These are phyloP conservation scores for Xylaria sp. DNA, from an alignment of 2,329 filamentous ascomycete species.

Conservation along the genomic window DNA sequence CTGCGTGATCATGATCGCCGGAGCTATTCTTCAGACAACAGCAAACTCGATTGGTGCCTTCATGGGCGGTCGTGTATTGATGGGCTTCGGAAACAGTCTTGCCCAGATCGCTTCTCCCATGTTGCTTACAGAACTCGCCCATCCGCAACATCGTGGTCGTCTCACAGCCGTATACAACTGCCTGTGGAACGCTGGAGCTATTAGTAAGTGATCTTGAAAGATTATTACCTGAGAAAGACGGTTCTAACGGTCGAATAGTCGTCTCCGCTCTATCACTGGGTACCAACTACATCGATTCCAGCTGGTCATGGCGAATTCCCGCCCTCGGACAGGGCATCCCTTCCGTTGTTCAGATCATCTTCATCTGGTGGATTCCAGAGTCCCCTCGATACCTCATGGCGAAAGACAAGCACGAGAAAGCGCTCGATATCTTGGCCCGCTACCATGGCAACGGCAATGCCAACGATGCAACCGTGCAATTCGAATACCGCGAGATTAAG, in stretches of 20 bases:
- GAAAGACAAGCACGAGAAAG: constrained; percentile 64
- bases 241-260: constrained; percentile 44
- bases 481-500: constrained; percentile 69
- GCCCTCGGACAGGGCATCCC: constrained; percentile 59
- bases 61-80: constrained; percentile 66
- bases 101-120: constrained; percentile 63
- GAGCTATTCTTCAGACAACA: constrained; percentile 66
- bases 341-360: constrained; percentile 58
- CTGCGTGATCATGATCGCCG: constrained; percentile 62
- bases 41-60: constrained; percentile 58
- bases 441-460: constrained; percentile 66
- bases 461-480: constrained; percentile 64
- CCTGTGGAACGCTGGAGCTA: constrained; percentile 59
- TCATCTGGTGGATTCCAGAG: constrained; percentile 57
- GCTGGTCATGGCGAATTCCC: constrained; percentile 63
- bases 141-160: constrained; percentile 64
- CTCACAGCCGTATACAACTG: constrained; percentile 66
- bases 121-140: constrained; percentile 62
- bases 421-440: constrained; percentile 62
- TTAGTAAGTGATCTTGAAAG: constrained; percentile 39
- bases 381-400: constrained; percentile 59
- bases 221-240: not conserved
- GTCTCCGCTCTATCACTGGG: constrained; percentile 62
- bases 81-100: constrained; percentile 66
- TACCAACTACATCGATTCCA: constrained; percentile 57